Evolutionary conservation across 257 asterid genomes (phyloP).

Genomic region (Lycium barbarum): DNA sequence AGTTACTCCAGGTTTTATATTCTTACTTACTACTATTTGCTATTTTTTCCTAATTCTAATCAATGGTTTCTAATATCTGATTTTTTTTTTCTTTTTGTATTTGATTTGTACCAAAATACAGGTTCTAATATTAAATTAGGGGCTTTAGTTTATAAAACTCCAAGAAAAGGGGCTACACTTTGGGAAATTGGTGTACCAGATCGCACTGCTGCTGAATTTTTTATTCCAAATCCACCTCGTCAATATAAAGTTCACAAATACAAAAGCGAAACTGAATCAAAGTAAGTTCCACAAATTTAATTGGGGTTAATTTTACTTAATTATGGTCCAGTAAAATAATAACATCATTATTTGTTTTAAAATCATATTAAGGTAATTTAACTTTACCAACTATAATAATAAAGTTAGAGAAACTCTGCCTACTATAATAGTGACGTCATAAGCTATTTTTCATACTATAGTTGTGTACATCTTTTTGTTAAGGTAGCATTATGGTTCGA

Average conservation of each 20-base stretch:
- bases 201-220: conserved; percentile 68
- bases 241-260: neutral
- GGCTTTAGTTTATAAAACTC: conserved; percentile 54
- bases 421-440: too few species aligned
- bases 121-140: conserved; percentile 42
- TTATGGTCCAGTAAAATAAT: too few species aligned
- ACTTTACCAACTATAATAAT: too few species aligned
- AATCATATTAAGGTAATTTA: too few species aligned
- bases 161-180: conserved; percentile 61
- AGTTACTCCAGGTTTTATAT: conserved; percentile 39
- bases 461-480: neutral
- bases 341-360: too few species aligned
- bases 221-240: conserved; percentile 53
- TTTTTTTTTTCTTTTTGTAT: neutral
- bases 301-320: neutral
- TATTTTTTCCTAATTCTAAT: too few species aligned
- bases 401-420: too few species aligned
- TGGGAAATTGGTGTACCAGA: conserved; percentile 84
- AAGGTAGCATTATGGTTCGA: neutral
- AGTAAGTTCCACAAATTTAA: neutral
- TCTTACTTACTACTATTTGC: neutral
- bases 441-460: neutral
- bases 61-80: too few species aligned
- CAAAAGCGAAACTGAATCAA: neutral
- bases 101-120: neutral